Percentiles rank a stretch among this genome's conserved stretches.
These are phyloP conservation scores for Blastobotrys mokoenaii DNA, from an alignment of 805 yeast genomes.

Conservation along the genomic window DNA sequence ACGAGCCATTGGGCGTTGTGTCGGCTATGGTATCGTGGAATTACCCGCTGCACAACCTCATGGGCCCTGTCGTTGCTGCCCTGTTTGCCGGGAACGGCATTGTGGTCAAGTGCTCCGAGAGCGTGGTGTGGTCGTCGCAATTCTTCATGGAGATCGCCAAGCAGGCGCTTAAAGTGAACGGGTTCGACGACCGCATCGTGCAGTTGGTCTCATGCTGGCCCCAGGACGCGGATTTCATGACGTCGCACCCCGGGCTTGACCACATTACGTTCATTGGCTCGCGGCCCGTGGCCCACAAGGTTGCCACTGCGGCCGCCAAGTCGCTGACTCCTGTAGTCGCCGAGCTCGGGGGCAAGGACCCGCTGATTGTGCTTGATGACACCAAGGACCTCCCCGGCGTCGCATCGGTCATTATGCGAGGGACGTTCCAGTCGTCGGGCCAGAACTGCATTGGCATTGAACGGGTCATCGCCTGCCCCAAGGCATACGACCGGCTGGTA, in stretches of 20 bases:
- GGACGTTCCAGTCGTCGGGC: slow-evolving; percentile 94
- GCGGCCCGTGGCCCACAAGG: slow-evolving; percentile 87
- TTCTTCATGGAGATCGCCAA: slow-evolving; percentile 68
- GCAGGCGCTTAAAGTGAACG: slow-evolving; percentile 63
- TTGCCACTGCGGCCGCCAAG: slow-evolving; percentile 72
- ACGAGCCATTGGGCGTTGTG: slow-evolving; percentile 86
- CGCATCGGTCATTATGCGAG: slow-evolving; percentile 83
- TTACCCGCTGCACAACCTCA: slow-evolving; percentile 87
- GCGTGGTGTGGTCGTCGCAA: slow-evolving; percentile 89
- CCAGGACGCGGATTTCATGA: slow-evolving; percentile 75
- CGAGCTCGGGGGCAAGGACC: slow-evolving; percentile 95
- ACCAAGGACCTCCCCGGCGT: slow-evolving; percentile 38
- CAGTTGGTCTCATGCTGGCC: slow-evolving; percentile 89
- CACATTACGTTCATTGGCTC: slow-evolving; percentile 96
- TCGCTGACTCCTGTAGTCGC: slow-evolving; percentile 91
- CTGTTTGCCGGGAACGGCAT: slow-evolving; percentile 87
- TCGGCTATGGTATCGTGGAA: slow-evolving; percentile 95
- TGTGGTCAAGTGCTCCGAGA: slow-evolving; percentile 89
- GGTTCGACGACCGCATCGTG: slow-evolving; percentile 71
- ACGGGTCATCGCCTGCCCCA: slow-evolving; percentile 74
- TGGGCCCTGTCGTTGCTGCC: slow-evolving; percentile 89
- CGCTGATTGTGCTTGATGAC: slow-evolving; percentile 80
- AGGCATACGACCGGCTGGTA: slow-evolving; percentile 56
- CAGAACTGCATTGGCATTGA: slow-evolving; percentile 98
- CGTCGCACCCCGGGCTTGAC: slow-evolving; percentile 70